phyloP scores from a whole-genome alignment of 2,329 filamentous ascomycete genomes.

The Bipolaris victoriae region DNA sequence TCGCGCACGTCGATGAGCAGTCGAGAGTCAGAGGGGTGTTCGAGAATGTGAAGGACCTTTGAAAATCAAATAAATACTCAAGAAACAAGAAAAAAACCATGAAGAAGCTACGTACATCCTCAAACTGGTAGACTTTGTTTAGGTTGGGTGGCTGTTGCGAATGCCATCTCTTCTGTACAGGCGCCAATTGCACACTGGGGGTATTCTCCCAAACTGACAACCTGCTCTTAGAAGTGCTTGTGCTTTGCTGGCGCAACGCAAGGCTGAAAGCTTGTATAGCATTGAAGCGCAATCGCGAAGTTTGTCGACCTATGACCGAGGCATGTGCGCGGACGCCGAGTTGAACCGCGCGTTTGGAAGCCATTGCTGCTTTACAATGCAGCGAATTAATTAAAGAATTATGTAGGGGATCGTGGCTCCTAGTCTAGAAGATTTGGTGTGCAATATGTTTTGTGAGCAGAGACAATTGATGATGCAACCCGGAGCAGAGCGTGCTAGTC shows the following conservation, averaged over 20 bases:
- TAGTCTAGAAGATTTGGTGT: not conserved
- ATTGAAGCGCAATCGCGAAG: conserved; percentile 16
- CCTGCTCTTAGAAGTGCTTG: not conserved
- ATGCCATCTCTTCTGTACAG: conserved; percentile 42
- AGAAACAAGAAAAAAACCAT: no score
- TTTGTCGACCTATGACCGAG: conserved; percentile 13
- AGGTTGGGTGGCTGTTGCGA: conserved; percentile 37
- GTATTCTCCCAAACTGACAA: not conserved
- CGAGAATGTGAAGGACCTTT: conserved; percentile 43
- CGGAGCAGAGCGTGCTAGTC: conserved; percentile 15
- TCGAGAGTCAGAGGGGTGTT: conserved; percentile 33
- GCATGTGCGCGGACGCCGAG: conserved; percentile 18
- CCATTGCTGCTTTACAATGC: conserved; percentile 20
- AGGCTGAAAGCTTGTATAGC: conserved; percentile 14
- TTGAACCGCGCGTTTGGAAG: conserved; percentile 26
- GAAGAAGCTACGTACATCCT: conserved; percentile 36
- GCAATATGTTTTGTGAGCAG: not conserved
- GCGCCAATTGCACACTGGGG: not conserved
- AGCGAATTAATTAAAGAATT: not conserved
- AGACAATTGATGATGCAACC: conserved; percentile 3
- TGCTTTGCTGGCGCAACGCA: conserved; percentile 4
- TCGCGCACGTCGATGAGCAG: conserved; percentile 70
- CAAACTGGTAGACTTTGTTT: conserved; percentile 50
- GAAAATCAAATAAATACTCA: not conserved
- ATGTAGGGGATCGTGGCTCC: not conserved